Base-by-base conservation (phyloP, 345 rosid genomes). In the Zanthoxylum bungeanum region DNA sequence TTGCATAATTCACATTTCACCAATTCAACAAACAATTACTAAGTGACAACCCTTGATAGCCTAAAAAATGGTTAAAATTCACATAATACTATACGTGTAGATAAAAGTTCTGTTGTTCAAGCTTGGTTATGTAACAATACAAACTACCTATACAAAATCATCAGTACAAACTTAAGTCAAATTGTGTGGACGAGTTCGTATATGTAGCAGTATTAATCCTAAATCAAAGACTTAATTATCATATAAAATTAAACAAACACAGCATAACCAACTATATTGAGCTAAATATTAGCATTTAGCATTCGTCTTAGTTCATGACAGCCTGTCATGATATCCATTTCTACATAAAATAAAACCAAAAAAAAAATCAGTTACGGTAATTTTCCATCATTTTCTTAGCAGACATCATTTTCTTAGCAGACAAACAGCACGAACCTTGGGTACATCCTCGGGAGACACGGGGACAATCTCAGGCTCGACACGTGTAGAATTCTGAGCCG, bases 401-500 rank as follows among this genome's bases (percentile, higher is more conserved):
- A n/a, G n/a, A n/a, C n/a, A n/a, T n/a, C n/a, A n/a, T n/a, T n/a
- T n/a, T n/a, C n/a, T n/a, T n/a, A n/a, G n/a, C 44, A 76, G 73
- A n/a, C 52, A 64, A 47, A 63, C 51, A 69, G 12, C 60, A 60
- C 76, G 72, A 21, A 86, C 97, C 86, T 84, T 66, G 0, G 85
- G 88, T 1, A 76, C 81, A 67, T 88, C 92, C 49, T 89, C 89
- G 6, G 96, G 90, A 6, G 97, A 79, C 12, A 89, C 90, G 0
- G 98, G 97, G 31, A 89, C 64, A 24, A 91, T 88, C 73, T 80
- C 78, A 73, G 93, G 76, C 73, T 87, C 91, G 39, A 78, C 80
- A 56, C 79, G 79, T 44, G 81, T 76, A 62, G 90, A 77, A 81
- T 89, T 85, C 80, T 77, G 77, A 17, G 84, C 90, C 0, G 84